Evolutionary conservation across 345 rosid species (phyloP).

Genomic region (Bruguiera gymnorhiza): DNA sequence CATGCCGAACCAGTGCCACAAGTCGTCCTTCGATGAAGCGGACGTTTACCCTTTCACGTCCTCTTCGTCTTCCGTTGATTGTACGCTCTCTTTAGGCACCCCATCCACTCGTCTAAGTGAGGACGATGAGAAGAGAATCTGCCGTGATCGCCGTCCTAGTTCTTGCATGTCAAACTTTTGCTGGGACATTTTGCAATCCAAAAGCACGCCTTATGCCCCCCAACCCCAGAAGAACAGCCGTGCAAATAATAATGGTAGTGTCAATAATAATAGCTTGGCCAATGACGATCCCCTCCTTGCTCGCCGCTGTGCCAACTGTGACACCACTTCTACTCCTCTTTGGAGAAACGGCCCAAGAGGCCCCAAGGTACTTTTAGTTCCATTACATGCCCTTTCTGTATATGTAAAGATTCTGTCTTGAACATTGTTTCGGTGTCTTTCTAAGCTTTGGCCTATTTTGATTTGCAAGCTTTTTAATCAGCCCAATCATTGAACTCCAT

Average conservation of each 20-base stretch:
- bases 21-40: constrained; percentile 31
- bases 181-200: constrained; percentile 51
- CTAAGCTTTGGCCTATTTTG: background rate
- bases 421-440: background rate
- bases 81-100: constrained; percentile 82
- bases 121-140: constrained; percentile 39
- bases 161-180: constrained; percentile 43
- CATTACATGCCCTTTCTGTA: background rate
- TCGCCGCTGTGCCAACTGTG: constrained; percentile 92
- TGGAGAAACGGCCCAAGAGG: constrained; percentile 73
- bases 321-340: constrained; percentile 83
- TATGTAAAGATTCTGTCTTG: background rate
- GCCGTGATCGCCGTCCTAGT: constrained; percentile 31
- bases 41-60: constrained; percentile 31
- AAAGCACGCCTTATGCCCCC: constrained; percentile 31
- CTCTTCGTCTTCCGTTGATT: constrained; percentile 67
- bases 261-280: constrained; percentile 15
- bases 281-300: constrained; percentile 49
- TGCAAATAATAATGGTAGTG: constrained; percentile 25
- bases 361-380: constrained; percentile 37
- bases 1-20: constrained; percentile 33
- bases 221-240: constrained; percentile 29
- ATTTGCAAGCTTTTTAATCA: background rate
- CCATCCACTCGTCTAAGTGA: constrained; percentile 75
- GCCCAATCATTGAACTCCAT: background rate